Evolutionary conservation across 768 basidiomycete genomes (phyloP), one percentile per base, ranked within the genome.

Genomic region (Lentinula sp.): DNA sequence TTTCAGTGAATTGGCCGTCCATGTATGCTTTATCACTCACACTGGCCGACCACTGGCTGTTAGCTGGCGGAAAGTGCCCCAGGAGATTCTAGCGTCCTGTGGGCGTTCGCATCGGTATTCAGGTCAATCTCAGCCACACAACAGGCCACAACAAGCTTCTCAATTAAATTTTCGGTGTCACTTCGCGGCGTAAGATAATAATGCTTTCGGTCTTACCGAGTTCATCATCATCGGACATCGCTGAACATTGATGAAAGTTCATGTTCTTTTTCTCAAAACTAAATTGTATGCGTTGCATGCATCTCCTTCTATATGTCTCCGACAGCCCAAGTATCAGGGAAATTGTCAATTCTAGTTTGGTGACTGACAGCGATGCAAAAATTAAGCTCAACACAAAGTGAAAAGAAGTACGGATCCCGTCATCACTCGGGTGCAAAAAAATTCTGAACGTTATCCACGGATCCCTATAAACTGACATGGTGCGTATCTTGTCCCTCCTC

Each of bases 351-450:
- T 52, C 50, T 52, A 33, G 53, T 54, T 54, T 37, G 53, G 53
- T 36, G n/a, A n/a, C 18, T 54, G 53, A 56, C 37, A 33, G 55
- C 37, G 42, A 50, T 13, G 45, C 28, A 59, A 59, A 7, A 23
- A 56, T 33, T 59, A 59, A 45, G 46, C 57, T 59, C 35, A 48
- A 39, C n/a, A 46, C 45, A 43, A 41, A 57, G 32, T 46, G 18
- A 33, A 16, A 35, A 59, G 48, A 59, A 50, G 57, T 59, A 43
- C 57, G 41, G 23, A 48, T 48, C 36, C 57, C 55, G 37, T 46
- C 57, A 59, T 59, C 33, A 7, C 13, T 49, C 33, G 41, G 28
- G 23, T 59, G 32, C 32, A 48, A 23, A 59, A 59, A 23, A 43
- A 39, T 41, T 35, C 12, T 32, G 42, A 46, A 15, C 57, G 32